These are phyloP conservation scores for Trebouxia sp. DNA, from an alignment of 139 green algal genomes.

Conservation along the genomic window DNA sequence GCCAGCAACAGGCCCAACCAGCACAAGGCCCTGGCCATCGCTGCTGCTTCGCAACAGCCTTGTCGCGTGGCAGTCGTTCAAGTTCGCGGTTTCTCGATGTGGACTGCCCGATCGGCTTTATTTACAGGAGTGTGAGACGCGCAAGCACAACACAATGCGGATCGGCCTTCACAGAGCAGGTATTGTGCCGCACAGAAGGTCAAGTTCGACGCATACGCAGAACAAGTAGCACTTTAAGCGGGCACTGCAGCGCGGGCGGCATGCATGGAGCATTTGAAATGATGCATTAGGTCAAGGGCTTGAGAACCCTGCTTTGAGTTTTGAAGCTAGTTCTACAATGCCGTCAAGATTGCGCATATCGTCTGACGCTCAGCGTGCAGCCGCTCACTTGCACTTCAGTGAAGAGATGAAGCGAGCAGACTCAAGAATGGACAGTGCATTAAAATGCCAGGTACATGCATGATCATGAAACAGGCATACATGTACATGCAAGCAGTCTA, in stretches of 20 bases:
- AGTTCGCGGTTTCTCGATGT: slow-evolving; percentile 8
- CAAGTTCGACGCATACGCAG: neutral
- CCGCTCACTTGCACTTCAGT: no score
- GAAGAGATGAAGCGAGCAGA: no score
- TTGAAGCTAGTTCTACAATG: neutral
- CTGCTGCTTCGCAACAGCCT: neutral
- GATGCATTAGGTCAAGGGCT: slow-evolving; percentile 9
- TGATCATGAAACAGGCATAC: no score
- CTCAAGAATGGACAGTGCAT: no score
- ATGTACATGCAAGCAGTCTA: no score
- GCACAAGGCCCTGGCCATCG: neutral
- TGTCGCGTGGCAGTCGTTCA: neutral
- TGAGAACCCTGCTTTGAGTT: neutral
- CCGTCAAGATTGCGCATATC: no score
- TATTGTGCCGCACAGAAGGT: no score
- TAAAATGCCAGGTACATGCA: no score
- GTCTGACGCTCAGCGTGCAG: no score
- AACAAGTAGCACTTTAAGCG: neutral
- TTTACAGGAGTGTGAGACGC: no score
- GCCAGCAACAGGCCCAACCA: neutral
- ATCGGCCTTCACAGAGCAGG: no score
- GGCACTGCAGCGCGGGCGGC: neutral
- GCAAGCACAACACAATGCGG: no score
- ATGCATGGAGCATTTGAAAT: neutral
- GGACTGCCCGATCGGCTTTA: neutral